Base-by-base conservation (phyloP, 208 protist genomes). In the Wallacemonas collosoma region DNA sequence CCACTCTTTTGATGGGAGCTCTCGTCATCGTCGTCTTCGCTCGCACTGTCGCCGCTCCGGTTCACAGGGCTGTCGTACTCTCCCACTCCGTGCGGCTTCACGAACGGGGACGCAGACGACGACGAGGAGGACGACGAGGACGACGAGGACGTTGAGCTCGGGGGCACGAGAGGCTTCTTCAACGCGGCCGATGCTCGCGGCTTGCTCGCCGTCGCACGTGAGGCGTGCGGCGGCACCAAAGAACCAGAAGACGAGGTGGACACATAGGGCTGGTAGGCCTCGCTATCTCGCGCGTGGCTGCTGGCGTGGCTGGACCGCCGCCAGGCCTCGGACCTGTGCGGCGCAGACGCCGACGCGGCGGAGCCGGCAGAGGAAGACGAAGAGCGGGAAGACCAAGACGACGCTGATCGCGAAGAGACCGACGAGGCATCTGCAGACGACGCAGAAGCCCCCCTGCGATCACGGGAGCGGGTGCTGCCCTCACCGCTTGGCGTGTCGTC, bases 251-350 rank as follows among this genome's bases (percentile, higher is more conserved):
- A 65, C 60, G 60, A 50, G 7, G 60, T 53, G n/a, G 60, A 63
- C 11, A 1, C 43, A 41, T 65, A 65, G 14, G 60, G 60, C 60
- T 65, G 60, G 41, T 65, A 65, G 11, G 41, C 60, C 5, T 50
- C 60, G 17, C 43, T 26, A 35, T 45, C 41, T 14, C 17, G 41
- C 4, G 41, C 12, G 43, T 36, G 60, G 17, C 60, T 65, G 60
- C 60, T 65, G n/a, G 56, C 56, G 26, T 72, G 26, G n/a, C 61
- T 66, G 12, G 39, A 67, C 40, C 57, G 57, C 57, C 9, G n/a
- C 57, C 26, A 0, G 26, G 26, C 26, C 0, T 26, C 26, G 26
- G 26, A 26, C 26, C 26, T 26, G 26, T 26, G 26, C 26, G 26
- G 26, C 26, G 26, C 26, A 26, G 62, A 76, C 39, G 51, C 70